Evolutionary conservation across 495 filamentous ascomycete species (phyloP).

Genomic region (Penicillium psychrofluorescens): DNA sequence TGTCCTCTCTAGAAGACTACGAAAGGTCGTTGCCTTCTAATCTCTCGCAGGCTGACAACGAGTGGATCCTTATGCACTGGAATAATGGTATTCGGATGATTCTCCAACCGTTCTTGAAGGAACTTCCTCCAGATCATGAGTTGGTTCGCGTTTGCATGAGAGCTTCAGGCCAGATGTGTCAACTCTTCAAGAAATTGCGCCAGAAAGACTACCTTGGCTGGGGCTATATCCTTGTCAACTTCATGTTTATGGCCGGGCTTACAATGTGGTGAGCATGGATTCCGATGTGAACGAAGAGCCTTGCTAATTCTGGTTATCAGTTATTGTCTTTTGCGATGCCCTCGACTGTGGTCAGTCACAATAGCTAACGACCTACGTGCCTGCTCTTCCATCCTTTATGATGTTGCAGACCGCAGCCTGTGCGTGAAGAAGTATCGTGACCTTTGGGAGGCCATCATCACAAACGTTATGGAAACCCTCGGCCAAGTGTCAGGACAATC

Average conservation of each 20-base stretch:
- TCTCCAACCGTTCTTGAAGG: slow-evolving; percentile 29
- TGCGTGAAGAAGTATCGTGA: slow-evolving; percentile 1
- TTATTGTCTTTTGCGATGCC: slow-evolving; percentile 2
- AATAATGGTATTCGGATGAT: slow-evolving; percentile 30
- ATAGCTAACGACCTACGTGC: slow-evolving; percentile 4
- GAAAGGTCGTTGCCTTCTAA: slow-evolving; percentile 12
- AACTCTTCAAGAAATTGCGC: slow-evolving; percentile 32
- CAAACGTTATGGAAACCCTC: slow-evolving; percentile 2
- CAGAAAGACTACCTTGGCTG: slow-evolving; percentile 32
- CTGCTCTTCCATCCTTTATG: slow-evolving; percentile 3
- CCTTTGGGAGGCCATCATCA: slow-evolving; percentile 1
- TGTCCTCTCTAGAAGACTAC: slow-evolving; percentile 27
- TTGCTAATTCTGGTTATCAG: not conserved
- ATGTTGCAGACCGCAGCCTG: not conserved
- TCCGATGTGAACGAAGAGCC: not conserved
- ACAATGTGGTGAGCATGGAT: slow-evolving; percentile 20
- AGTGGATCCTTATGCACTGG: slow-evolving; percentile 34
- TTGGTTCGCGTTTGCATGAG: slow-evolving; percentile 22
- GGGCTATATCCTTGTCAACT: slow-evolving; percentile 32
- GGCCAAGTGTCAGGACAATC: not conserved
- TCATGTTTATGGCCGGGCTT: slow-evolving; percentile 32
- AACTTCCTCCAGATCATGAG: slow-evolving; percentile 21
- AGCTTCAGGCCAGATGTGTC: slow-evolving; percentile 32
- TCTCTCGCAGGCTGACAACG: slow-evolving; percentile 17
- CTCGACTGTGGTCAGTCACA: slow-evolving; percentile 1